Evolutionary conservation across 345 rosid species (phyloP).

Genomic region (Rhizophora mangle): DNA sequence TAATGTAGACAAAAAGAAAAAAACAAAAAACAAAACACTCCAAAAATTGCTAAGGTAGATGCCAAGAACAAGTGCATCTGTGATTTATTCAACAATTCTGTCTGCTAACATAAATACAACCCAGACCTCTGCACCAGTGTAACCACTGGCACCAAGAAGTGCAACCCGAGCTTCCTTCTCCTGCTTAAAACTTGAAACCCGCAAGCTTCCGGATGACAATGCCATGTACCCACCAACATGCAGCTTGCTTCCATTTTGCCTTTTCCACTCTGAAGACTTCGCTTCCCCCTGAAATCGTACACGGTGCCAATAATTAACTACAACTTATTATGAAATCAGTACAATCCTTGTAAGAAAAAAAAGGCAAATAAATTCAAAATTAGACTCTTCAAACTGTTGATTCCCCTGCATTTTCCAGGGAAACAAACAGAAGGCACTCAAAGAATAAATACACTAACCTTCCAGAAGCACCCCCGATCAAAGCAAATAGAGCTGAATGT

Average conservation of each 20-base stretch:
- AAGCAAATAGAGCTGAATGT: conserved; percentile 33
- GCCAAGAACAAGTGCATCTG: no score
- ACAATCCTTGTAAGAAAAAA: no score
- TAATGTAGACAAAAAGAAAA: background rate
- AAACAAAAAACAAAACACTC: background rate
- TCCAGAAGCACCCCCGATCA: conserved; percentile 35
- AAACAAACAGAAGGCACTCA: conserved; percentile 14
- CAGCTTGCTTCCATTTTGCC: background rate
- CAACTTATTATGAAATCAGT: background rate
- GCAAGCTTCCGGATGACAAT: conserved; percentile 39
- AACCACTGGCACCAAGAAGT: conserved; percentile 97
- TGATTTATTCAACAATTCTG: no score
- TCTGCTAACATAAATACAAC: background rate
- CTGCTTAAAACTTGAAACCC: conserved; percentile 29
- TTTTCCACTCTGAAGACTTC: conserved; percentile 3
- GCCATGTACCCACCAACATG: conserved; percentile 33
- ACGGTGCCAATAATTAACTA: background rate
- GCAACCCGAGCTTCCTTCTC: conserved; percentile 67
- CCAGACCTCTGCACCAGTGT: conserved; percentile 97
- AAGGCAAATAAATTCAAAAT: no score
- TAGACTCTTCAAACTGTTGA: no score
- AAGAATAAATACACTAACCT: conserved; percentile 33
- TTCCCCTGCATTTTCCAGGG: conserved; percentile 7
- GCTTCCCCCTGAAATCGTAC: conserved; percentile 20
- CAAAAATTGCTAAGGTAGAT: no score